These are phyloP conservation scores for Chaetoscypha palmicola DNA, from an alignment of 2,329 filamentous ascomycete genomes.

Conservation along the genomic window DNA sequence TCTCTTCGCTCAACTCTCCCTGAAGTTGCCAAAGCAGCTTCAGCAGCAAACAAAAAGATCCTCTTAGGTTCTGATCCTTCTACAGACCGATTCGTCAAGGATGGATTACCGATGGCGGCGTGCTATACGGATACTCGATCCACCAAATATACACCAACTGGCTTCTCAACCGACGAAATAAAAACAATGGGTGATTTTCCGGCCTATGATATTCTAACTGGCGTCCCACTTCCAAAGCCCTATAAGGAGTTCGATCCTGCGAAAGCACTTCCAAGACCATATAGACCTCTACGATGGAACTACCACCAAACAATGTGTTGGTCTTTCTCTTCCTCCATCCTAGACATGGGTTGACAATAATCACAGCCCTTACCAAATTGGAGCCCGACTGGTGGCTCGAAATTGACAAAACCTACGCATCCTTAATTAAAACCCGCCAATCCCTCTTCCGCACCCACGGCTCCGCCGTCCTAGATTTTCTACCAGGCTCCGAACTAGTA, in stretches of 20 bases:
- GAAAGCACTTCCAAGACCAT: conserved; percentile 64
- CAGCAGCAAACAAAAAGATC: conserved; percentile 16
- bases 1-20: conserved; percentile 24
- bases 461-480: conserved; percentile 53
- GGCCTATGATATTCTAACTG: conserved; percentile 68
- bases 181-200: conserved; percentile 68
- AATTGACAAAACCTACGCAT: conserved; percentile 64
- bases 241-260: conserved; percentile 60
- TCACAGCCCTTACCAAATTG: conserved; percentile 68
- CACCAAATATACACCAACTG: conserved; percentile 53
- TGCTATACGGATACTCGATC: conserved; percentile 23
- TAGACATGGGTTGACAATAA: conserved; percentile 8
- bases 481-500: conserved; percentile 70
- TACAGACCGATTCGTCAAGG: conserved; percentile 14
- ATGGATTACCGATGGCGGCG: conserved; percentile 21
- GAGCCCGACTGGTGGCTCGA: conserved; percentile 88
- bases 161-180: conserved; percentile 64
- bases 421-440: conserved; percentile 62
- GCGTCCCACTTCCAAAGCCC: conserved; percentile 61
- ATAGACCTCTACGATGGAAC: conserved; percentile 73
- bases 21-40: conserved; percentile 20
- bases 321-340: conserved; percentile 28
- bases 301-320: conserved; percentile 91
- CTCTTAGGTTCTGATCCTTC: conserved; percentile 16
- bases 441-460: conserved; percentile 57